phyloP scores from a whole-genome alignment of 2,329 filamentous ascomycete genomes.

The Aspergillus proliferans region DNA sequence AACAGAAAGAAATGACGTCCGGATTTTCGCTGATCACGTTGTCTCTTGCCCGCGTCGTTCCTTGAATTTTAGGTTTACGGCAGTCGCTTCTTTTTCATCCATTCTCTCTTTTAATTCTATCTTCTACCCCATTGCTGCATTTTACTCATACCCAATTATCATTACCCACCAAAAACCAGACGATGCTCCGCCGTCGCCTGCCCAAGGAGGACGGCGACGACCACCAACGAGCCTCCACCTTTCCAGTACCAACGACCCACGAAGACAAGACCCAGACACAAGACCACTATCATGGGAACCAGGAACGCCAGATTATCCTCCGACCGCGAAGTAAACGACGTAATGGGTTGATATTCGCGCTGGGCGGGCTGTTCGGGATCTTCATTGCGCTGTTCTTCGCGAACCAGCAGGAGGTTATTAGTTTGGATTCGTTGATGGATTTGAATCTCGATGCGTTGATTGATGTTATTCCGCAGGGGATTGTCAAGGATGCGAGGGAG shows the following conservation, averaged over 20 bases:
- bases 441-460: slow-evolving; percentile 77
- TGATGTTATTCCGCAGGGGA: slow-evolving; percentile 78
- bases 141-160: not conserved
- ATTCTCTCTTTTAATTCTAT: not conserved
- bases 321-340: slow-evolving; percentile 59
- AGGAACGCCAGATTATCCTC: slow-evolving; percentile 27
- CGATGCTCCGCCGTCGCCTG: slow-evolving; percentile 38
- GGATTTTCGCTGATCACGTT: slow-evolving; percentile 19
- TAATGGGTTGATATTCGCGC: slow-evolving; percentile 73
- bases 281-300: not conserved
- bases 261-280: slow-evolving; percentile 5
- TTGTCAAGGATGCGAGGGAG: slow-evolving; percentile 79
- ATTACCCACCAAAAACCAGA: not conserved
- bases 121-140: not conserved
- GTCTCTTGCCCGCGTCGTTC: not conserved
- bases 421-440: slow-evolving; percentile 64
- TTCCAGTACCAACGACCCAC: not conserved
- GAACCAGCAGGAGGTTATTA: slow-evolving; percentile 80
- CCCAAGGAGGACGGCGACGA: slow-evolving; percentile 26
- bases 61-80: too few species aligned
- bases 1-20: not conserved
- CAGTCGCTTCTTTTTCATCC: too few species aligned
- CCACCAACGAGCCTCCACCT: slow-evolving; percentile 5
- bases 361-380: slow-evolving; percentile 86
- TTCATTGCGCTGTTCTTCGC: slow-evolving; percentile 87